Conservation (phyloP, 331 rosid species). For the Cydonia oblonga region DNA sequence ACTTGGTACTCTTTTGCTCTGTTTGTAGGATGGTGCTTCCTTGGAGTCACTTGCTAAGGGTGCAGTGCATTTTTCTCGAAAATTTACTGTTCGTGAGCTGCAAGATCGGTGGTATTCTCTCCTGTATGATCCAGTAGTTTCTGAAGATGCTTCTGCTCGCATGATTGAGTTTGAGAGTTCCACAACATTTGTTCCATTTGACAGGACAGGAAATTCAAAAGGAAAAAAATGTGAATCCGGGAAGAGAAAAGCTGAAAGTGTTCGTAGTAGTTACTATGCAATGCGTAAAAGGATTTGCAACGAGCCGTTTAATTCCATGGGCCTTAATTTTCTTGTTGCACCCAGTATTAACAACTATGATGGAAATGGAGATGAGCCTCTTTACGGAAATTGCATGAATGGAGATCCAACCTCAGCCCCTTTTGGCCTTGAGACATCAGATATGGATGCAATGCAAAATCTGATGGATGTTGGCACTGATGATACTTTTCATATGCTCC, state of each 20-base stretch:
- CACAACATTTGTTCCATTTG: slow-evolving; percentile 28
- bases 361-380: slow-evolving; percentile 29
- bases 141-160: slow-evolving; percentile 46
- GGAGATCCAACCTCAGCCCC: slow-evolving; percentile 33
- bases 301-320: slow-evolving; percentile 37
- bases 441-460: slow-evolving; percentile 35
- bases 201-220: slow-evolving; percentile 35
- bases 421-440: slow-evolving; percentile 35
- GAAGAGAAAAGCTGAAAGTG: slow-evolving; percentile 61
- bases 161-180: slow-evolving; percentile 49
- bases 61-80: slow-evolving; percentile 79
- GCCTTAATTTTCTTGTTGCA: slow-evolving; percentile 50
- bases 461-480: slow-evolving; percentile 27
- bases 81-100: slow-evolving; percentile 57
- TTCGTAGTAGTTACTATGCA: slow-evolving; percentile 56
- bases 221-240: slow-evolving; percentile 35
- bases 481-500: slow-evolving; percentile 21
- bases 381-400: slow-evolving; percentile 32
- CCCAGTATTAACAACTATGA: slow-evolving; percentile 27
- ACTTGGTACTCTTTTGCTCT: slow-evolving; percentile 7
- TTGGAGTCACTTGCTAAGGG: slow-evolving; percentile 97
- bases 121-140: slow-evolving; percentile 58
- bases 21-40: slow-evolving; percentile 85
- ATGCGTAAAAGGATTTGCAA: slow-evolving; percentile 56
- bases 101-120: slow-evolving; percentile 77